Base-by-base conservation (phyloP, 345 rosid genomes). In the Eucalyptus curtisii region DNA sequence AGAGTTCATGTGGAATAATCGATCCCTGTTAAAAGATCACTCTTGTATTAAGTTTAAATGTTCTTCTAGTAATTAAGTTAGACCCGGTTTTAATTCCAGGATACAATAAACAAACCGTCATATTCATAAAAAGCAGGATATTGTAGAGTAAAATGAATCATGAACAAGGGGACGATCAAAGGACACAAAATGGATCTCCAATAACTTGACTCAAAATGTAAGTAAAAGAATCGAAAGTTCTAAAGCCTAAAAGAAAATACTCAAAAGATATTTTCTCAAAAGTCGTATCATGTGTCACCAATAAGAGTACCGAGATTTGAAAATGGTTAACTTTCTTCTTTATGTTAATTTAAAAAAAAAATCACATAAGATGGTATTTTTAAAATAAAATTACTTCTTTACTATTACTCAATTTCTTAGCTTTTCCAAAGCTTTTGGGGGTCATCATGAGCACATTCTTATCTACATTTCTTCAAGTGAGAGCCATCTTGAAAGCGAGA, bases 401-500 rank as follows among this genome's bases (percentile, higher is more conserved):
- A n/a, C 37, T 7, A 7, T 10, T 7, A 64, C 76, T n/a, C 76
- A n/a, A n/a, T n/a, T n/a, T 33, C 76, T n/a, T 64, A 64, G 10
- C 5, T 30, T 61, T 61, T 61, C 1, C 71, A 2, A 30, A 61
- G 71, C 71, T 61, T 30, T 4, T 30, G 17, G 37, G n/a, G 71
- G 33, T 64, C 37, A 64, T 64, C 71, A 30, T 64, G 71, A 30
- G 71, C 37, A 64, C 71, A 30, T 30, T 24, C 3, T 13, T 61
- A 30, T 30, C 3, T 0, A 9, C 15, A 30, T 64, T 4, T 64
- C 71, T 64, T 64, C 71, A 14, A 64, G 37, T 15, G 37, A n/a
- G 37, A 33, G 4, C 24, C 24, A 4, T 52, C 10, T 7, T 52
- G 2, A 64, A 15, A 64, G 1, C 1, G 1, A 27, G 8, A 30